Evolutionary conservation across 1,284 basidiomycete genomes (phyloP), one percentile per base, ranked within the genome.

Genomic region (Cryptococcus hybrid): DNA sequence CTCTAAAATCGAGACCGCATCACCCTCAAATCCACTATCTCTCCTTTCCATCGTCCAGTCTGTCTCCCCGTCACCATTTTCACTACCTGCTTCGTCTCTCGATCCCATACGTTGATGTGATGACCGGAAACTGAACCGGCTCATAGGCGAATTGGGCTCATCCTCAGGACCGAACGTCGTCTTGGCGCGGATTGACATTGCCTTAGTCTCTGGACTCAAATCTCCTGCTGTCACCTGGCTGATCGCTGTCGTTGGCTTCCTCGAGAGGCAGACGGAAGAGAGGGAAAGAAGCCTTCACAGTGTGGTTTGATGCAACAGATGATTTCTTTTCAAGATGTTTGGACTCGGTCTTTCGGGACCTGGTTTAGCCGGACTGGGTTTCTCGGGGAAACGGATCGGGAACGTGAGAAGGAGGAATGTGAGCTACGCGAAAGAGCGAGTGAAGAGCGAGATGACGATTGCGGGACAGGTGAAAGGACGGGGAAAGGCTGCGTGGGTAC

Each of bases 311-410:
- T 2, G 62, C 53, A 1, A 58, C 54, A 2, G 60, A 63, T 7
- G 62, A 54, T 47, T 69, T 71, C 54, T 71, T 67, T 57, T 60
- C 8, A 68, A 53, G 12, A 57, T 39, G 38, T 60, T 63, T 7
- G 40, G 15, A 42, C 40, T 42, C 30, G 30, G 30, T 30, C 30
- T 30, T 30, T 30, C 30, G 30, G 30, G 30, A 30, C 30, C 3
- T 30, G 30, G 30, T 30, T 30, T 30, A 30, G 30, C 30, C 12
- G 11, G 11, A 15, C 54, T 50, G 12, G 57, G 59, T 42, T 51
- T 49, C 37, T 57, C 48, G 9, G 54, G 4, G 62, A 56, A 40
- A 42, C 18, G 9, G 52, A 54, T 40, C 15, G 37, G 36, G 30
- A 43, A 24, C 34, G 51, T 34, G 39, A 18, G 37, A 55, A 15